A percentile compares a stretch with the other conserved stretches of the same genome.
Conservation (phyloP, 805 yeast species). For the Ogataea paraovalis region DNA sequence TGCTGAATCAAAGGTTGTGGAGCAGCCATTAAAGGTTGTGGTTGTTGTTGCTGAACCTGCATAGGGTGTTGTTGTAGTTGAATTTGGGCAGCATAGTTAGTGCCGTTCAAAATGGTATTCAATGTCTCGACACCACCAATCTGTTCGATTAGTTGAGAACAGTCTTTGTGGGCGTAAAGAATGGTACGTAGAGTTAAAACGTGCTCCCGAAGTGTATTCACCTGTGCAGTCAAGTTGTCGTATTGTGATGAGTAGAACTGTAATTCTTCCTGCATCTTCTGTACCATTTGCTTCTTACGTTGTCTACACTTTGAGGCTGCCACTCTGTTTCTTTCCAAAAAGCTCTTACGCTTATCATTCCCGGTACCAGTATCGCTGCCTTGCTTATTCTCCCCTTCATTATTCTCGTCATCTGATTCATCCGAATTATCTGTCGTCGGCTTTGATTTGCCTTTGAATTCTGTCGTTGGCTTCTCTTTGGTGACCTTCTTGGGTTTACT, state of each 20-base stretch:
- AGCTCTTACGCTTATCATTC: conserved; percentile 74
- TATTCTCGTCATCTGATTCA: not conserved
- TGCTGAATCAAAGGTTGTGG: not conserved
- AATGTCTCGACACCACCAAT: conserved; percentile 46
- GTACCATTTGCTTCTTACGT: conserved; percentile 84
- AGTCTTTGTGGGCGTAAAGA: conserved; percentile 48
- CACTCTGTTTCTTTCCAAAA: conserved; percentile 85
- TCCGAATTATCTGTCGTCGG: not conserved
- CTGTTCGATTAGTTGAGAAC: conserved; percentile 36
- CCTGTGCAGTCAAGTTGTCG: conserved; percentile 56
- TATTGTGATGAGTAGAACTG: conserved; percentile 68
- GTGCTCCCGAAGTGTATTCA: conserved; percentile 56
- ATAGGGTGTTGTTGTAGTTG: conserved; percentile 1
- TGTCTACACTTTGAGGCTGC: conserved; percentile 98
- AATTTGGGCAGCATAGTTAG: conserved; percentile 24
- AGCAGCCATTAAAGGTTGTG: too few relatives aligned
- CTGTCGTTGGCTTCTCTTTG: not conserved
- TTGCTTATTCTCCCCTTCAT: conserved; percentile 2
- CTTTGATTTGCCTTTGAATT: too few relatives aligned
- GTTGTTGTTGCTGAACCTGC: not conserved
- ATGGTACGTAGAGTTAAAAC: conserved; percentile 46
- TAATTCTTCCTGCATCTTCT: conserved; percentile 77
- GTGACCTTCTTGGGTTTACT: not conserved
- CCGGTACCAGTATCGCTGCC: conserved; percentile 3
- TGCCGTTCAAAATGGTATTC: conserved; percentile 36